Evolutionary conservation across 352 stramenopile genomes (phyloP).

Genomic region (Globisporangium splendens): DNA sequence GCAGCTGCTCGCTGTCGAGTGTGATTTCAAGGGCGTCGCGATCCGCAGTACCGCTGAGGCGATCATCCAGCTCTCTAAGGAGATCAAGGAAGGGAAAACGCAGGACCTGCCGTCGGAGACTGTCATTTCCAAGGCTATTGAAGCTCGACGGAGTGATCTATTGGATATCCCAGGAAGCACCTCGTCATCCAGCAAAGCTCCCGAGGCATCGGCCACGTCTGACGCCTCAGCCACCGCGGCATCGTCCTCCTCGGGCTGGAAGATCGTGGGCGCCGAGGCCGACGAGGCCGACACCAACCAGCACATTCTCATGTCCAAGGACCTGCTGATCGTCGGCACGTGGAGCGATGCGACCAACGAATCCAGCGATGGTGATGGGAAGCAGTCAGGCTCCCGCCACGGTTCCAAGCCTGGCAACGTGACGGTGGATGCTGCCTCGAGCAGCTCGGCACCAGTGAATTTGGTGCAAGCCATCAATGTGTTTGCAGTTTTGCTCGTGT

Average conservation of each 20-base stretch:
- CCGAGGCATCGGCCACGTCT: background rate
- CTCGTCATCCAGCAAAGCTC: background rate
- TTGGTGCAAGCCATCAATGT: background rate
- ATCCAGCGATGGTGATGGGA: background rate
- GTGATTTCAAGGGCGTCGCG: slow-evolving; percentile 14
- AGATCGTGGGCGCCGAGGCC: background rate
- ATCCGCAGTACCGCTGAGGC: slow-evolving; percentile 16
- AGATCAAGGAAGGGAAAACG: background rate
- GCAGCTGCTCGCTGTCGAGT: slow-evolving; percentile 17
- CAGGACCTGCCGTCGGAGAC: slow-evolving; percentile 7
- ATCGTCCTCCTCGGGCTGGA: background rate
- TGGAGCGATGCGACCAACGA: slow-evolving; percentile 5
- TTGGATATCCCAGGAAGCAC: background rate
- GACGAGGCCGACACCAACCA: slow-evolving; percentile 2
- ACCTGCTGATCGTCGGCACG: slow-evolving; percentile 13
- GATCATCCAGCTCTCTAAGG: slow-evolving; percentile 13
- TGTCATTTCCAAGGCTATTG: slow-evolving; percentile 10
- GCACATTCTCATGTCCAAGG: slow-evolving; percentile 17
- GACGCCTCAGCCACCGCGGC: background rate
- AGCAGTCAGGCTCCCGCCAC: background rate
- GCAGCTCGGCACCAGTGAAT: background rate
- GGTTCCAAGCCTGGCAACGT: background rate
- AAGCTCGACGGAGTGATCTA: slow-evolving; percentile 9
- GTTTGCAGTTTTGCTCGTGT: background rate
- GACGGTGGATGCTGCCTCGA: background rate